Conservation (phyloP, 495 filamentous ascomycete genomes). For the Penicillium steckii region DNA sequence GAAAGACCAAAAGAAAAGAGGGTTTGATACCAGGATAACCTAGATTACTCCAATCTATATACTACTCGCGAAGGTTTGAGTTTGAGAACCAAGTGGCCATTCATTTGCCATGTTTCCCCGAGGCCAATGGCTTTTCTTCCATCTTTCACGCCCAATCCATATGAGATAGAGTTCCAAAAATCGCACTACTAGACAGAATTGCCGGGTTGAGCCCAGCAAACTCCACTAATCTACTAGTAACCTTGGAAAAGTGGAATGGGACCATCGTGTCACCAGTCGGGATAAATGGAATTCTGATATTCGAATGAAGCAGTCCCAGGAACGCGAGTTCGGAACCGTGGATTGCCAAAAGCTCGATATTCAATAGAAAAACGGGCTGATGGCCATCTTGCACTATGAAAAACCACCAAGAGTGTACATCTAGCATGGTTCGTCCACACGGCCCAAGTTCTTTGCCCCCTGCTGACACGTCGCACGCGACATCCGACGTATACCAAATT, state of each 20-base stretch:
- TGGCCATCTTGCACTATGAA: neutral
- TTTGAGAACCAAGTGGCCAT: neutral
- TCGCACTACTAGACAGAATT: no score
- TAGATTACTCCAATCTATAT: constrained; percentile 12
- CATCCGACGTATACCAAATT: constrained; percentile 6
- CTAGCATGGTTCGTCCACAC: neutral
- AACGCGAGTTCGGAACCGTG: no score
- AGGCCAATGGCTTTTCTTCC: neutral
- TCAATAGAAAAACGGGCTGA: neutral
- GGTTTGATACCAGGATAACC: constrained; percentile 24
- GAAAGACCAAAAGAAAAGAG: constrained; percentile 12
- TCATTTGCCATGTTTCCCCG: neutral
- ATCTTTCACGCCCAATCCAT: neutral
- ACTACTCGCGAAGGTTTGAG: neutral
- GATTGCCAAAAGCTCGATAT: no score
- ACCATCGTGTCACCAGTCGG: constrained; percentile 9
- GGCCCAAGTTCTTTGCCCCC: constrained; percentile 1
- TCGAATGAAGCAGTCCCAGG: neutral
- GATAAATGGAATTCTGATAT: constrained; percentile 2
- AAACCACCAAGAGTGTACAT: neutral
- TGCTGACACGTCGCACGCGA: constrained; percentile 2
- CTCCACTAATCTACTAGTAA: no score
- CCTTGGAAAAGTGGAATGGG: neutral
- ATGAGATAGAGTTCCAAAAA: neutral
- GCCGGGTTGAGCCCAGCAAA: no score